Base-by-base conservation (phyloP, 371 early-diverging fungal species). In the Mortierella sp. region DNA sequence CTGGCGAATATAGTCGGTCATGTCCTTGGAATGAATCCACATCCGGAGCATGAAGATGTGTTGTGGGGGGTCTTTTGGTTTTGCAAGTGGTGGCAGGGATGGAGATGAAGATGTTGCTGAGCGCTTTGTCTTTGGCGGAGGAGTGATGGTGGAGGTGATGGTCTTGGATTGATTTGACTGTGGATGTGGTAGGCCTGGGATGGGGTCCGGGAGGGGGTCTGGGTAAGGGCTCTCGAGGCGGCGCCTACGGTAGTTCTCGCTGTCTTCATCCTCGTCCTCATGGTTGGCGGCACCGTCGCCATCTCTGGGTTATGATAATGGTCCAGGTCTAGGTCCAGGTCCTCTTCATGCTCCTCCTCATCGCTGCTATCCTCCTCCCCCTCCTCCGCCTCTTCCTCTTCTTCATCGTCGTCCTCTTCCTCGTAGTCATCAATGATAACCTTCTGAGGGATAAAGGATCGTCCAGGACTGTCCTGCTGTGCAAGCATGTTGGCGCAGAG, bases 11-110 rank as follows among this genome's bases (percentile, higher is more conserved):
- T 55, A 55, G 7, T 55, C 55, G 8, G n/a, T 9, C 55, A 55
- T 55, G 55, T 55, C 55, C n/a, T 55, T 55, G 55, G 55, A 55
- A 21, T n/a, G 55, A n/a, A 55, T 21, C 55, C 55, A 55, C 55
- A 55, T 55, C 55, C 55, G 55, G n/a, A 55, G n/a, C 55, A 55
- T 3, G 55, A 24, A 55, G 55, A 55, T n/a, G 55, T 55, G 55
- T 55, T n/a, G n/a, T 55, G 55, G 55, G 9, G 55, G 55, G 9
- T 55, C 55, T 24, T 9, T 55, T 55, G 55, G 55, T 55, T 55
- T 55, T 21, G n/a, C 55, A 7, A 55, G 55, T 8, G 55, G 55
- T n/a, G 55, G 52, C 6, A 52, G 52, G 24, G 19, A 21, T 3
- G 52, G n/a, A 7, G 19, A 19, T 5, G 55, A 24, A 16, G 55